Base-by-base conservation (phyloP, 176 grass and related monocot genomes). In the Aegilops umbellulata region DNA sequence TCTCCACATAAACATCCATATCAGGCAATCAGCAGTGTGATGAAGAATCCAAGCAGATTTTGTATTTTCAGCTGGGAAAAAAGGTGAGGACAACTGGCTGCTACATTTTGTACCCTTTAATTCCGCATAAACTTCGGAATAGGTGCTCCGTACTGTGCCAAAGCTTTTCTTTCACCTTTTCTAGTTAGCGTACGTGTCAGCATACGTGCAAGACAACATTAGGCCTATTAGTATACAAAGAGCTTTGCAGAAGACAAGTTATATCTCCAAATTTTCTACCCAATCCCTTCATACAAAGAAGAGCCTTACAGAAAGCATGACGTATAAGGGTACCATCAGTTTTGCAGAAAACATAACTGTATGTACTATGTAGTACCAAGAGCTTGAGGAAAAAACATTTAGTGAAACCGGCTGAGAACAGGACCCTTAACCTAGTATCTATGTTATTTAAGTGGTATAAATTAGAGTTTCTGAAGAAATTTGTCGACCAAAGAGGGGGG, bases 21-120 rank as follows among this genome's bases (percentile, higher is more conserved):
- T 69, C 69, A 57, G 72, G 8, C 26, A 75, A 51, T 75, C 46
- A 19, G 49, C 41, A 60, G 27, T 75, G 32, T 73, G 30, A 77
- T 72, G 57, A 90, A 86, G 64, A 82, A 86, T 86, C 53, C 39
- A 72, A 31, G 60, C 64, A 78, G 38, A 78, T 82, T 71, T 81
- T 55, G 22, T 80, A 67, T 80, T 68, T 60, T 77, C 74, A 83
- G 22, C 17, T 83, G 30, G 55, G 80, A 86, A 83, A 90, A 86
- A 71, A 90, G 64, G 64, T 65, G 63, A 65, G 29, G 53, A 78
- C 53, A 64, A 65, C 22, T 82, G 38, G 34, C 16, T 49, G 12
- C 80, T 87, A 81, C 49, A 84, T 83, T 47, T 61, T 81, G 19
- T 80, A 76, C 60, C 36, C 61, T 80, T 62, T 75, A 38, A 47